A percentile compares a stretch with the other conserved stretches of the same genome.
These are phyloP conservation scores for Dactylellina cionopaga DNA, from an alignment of 2,329 filamentous ascomycete species.

Conservation along the genomic window DNA sequence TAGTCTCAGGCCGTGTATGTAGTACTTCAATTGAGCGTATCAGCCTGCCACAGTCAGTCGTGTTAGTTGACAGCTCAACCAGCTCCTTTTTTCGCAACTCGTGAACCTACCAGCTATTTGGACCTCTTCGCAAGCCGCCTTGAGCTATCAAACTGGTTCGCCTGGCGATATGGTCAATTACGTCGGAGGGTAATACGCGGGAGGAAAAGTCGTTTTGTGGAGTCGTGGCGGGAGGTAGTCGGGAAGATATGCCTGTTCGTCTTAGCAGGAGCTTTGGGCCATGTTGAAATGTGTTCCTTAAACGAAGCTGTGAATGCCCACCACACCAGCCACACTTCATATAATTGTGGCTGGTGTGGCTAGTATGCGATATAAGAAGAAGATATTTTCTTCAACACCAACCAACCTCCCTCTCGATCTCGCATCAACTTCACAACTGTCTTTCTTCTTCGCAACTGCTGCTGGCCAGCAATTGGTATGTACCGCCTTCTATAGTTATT, in stretches of 20 bases:
- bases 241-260: slow-evolving; percentile 39
- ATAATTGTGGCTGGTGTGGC: slow-evolving; percentile 16
- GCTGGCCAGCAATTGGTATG: slow-evolving; percentile 45
- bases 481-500: slow-evolving; percentile 1
- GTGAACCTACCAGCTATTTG: slow-evolving; percentile 34
- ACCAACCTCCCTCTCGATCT: slow-evolving; percentile 49
- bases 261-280: slow-evolving; percentile 26
- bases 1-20: slow-evolving; percentile 7
- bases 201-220: background rate
- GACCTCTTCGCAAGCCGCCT: slow-evolving; percentile 11
- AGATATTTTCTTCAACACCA: slow-evolving; percentile 48
- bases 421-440: slow-evolving; percentile 7
- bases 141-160: slow-evolving; percentile 13
- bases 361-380: slow-evolving; percentile 29
- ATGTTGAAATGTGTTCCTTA: slow-evolving; percentile 53
- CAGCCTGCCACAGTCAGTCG: slow-evolving; percentile 1
- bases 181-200: slow-evolving; percentile 20
- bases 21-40: slow-evolving; percentile 40
- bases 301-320: slow-evolving; percentile 18
- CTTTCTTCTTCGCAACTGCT: slow-evolving; percentile 26
- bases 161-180: slow-evolving; percentile 27
- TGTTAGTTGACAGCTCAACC: slow-evolving; percentile 42
- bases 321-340: slow-evolving; percentile 11
- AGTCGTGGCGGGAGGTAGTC: slow-evolving; percentile 34
- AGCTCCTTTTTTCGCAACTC: slow-evolving; percentile 43